Conservation (phyloP, 148 eudicot genomes). For the Bassia scoparia region DNA sequence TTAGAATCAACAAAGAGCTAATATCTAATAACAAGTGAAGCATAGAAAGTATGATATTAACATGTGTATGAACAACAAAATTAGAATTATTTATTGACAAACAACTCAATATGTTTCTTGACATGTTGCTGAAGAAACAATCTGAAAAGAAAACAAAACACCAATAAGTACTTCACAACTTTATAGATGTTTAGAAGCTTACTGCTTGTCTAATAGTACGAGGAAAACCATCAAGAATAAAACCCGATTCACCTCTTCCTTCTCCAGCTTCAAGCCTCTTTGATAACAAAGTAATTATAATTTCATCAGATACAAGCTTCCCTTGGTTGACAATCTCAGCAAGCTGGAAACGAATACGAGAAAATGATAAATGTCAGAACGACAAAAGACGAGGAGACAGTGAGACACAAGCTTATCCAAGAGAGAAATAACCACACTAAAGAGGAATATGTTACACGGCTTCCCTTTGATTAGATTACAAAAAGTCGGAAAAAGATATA, state of each 20-base stretch:
- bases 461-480: no score
- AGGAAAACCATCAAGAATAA: slow-evolving; percentile 97
- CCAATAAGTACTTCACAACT: background rate
- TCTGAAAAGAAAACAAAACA: no score
- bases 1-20: no score
- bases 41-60: no score
- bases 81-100: no score
- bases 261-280: slow-evolving; percentile 94
- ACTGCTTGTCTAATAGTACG: slow-evolving; percentile 98
- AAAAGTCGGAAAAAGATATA: no score
- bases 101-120: no score
- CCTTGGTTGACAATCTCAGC: slow-evolving; percentile 93
- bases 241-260: slow-evolving; percentile 85
- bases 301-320: slow-evolving; percentile 90
- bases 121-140: no score
- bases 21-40: no score
- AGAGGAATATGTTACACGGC: no score
- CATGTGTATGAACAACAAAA: no score
- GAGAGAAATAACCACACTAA: background rate
- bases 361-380: slow-evolving; percentile 12
- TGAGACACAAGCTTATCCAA: background rate
- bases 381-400: background rate
- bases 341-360: slow-evolving; percentile 47
- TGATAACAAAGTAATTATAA: slow-evolving; percentile 69
- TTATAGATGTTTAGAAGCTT: slow-evolving; percentile 23